These are phyloP conservation scores for Lepidium africanum DNA, from an alignment of 345 rosid species.

Conservation along the genomic window DNA sequence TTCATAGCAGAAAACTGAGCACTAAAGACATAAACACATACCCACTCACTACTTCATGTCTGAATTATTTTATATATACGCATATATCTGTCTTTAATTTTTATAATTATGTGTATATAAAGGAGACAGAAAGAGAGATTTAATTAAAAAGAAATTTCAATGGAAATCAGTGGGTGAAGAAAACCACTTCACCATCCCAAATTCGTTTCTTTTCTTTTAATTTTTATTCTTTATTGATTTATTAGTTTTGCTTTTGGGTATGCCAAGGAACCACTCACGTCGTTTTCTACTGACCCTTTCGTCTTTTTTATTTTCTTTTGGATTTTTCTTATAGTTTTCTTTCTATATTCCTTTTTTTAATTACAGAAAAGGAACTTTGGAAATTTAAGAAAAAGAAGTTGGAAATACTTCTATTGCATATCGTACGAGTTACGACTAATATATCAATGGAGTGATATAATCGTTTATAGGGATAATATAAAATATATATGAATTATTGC, in stretches of 20 bases:
- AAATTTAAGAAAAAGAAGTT: background rate
- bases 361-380: background rate
- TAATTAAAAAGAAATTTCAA: background rate
- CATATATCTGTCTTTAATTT: background rate
- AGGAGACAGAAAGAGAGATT: background rate
- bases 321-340: constrained; percentile 20
- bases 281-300: constrained; percentile 29
- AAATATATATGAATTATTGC: background rate
- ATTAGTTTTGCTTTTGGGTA: constrained; percentile 17
- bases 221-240: constrained; percentile 1
- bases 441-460: background rate
- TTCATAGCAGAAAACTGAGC: constrained; percentile 18
- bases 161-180: constrained; percentile 31
- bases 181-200: constrained; percentile 19
- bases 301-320: constrained; percentile 10
- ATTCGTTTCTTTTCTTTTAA: background rate
- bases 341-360: constrained; percentile 12
- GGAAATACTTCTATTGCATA: constrained; percentile 7
- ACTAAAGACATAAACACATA: constrained; percentile 1
- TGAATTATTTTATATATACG: background rate
- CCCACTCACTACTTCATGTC: background rate
- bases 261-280: constrained; percentile 31
- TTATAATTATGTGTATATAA: background rate
- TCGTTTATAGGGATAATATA: background rate
- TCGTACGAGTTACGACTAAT: constrained; percentile 8